Evolutionary conservation across 2,329 filamentous ascomycete species (phyloP), one percentile per base, ranked within the genome.

Genomic region (Arachnopeziza araneosa): DNA sequence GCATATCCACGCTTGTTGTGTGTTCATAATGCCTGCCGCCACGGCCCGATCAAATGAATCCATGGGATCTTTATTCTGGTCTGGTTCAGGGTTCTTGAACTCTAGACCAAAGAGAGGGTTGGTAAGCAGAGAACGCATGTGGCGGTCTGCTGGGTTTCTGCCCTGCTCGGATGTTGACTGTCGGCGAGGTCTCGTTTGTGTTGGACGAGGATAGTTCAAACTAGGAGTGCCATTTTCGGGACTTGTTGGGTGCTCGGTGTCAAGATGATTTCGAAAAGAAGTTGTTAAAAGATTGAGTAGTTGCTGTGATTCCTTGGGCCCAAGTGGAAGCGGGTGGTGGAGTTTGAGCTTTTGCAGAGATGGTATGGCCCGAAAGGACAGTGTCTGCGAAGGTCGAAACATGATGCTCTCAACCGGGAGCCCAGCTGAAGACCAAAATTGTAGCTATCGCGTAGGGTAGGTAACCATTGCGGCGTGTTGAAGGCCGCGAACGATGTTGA

Each of bases 261-360:
- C 84, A 50, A 89, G 79, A 60, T 87, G 83, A 55, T 79, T 76
- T 65, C 83, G 79, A 71, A 89, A 89, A 14, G 84, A 87, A 50
- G 78, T 79, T 23, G 83, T 87, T 64, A 89, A 78, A 22, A 84
- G 76, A 57, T 76, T 79, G 50, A 88, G 78, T 8, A 89, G 76
- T 66, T 83, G 80, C 63, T 83, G 76, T 19, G 81, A 84, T 67
- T 88, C 83, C 60, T 78, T 78, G 4, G 79, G 76, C 24, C 78
- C 83, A 19, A 86, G 75, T 24, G 84, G 80, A 3, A 80, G 30
- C 76, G 72, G 54, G 50, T 75, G 75, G 65, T 81, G 78, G 50
- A 88, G 77, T 69, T 81, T 84, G 52, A 69, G 63, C 58, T 64
- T 67, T 23, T 66, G 60, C 2, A 72, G 59, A 24, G 78, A 76